Conservation (phyloP, 306 rosid genomes). For the Medicago truncatula region MtrunA17r5.0-ANR NC_053048.1:44059501-44060000, state of each 20-base stretch:
- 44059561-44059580: slow-evolving; percentile 87
- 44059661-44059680: slow-evolving; percentile 89
- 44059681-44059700: slow-evolving; percentile 92
- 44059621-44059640: slow-evolving; percentile 83
- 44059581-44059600: slow-evolving; percentile 86
- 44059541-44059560: slow-evolving; percentile 92
- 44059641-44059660: slow-evolving; percentile 86
- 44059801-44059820: slow-evolving; percentile 97
- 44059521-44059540: slow-evolving; percentile 25
- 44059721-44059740: slow-evolving; percentile 94
- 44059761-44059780: slow-evolving; percentile 94
- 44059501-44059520: not conserved
- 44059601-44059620: slow-evolving; percentile 87
- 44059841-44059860: slow-evolving; percentile 89
- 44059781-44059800: slow-evolving; percentile 95
- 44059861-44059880: slow-evolving; percentile 70
- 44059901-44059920: slow-evolving; percentile 89
- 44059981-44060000: slow-evolving; percentile 86
- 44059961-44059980: slow-evolving; percentile 95
- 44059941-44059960: slow-evolving; percentile 95
- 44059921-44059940: slow-evolving; percentile 98
- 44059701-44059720: slow-evolving; percentile 92
- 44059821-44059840: slow-evolving; percentile 97
- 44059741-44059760: slow-evolving; percentile 85
- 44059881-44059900: slow-evolving; percentile 78